These are phyloP conservation scores for Candida gorgasii DNA, from an alignment of 805 yeast species.

Conservation along the genomic window DNA sequence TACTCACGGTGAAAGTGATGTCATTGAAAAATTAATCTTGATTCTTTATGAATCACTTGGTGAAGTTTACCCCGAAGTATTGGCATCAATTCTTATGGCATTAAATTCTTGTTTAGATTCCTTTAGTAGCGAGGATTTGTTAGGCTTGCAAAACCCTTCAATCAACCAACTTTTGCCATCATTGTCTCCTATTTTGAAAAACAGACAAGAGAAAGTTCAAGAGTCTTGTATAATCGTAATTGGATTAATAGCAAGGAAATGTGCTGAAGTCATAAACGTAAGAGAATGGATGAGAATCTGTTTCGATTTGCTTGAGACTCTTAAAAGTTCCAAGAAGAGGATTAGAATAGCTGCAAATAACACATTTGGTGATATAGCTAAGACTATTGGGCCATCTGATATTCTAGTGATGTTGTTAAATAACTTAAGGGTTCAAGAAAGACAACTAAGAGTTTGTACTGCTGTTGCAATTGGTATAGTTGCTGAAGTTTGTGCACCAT, in stretches of 20 bases:
- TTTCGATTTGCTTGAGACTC: constrained; percentile 84
- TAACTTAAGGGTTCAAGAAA: constrained; percentile 87
- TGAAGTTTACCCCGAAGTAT: constrained; percentile 90
- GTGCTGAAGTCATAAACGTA: constrained; percentile 81
- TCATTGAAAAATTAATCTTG: constrained; percentile 67
- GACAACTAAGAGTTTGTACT: constrained; percentile 94
- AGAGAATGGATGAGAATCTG: constrained; percentile 98
- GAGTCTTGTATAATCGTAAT: constrained; percentile 76
- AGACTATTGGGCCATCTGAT: constrained; percentile 94
- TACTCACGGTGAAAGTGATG: constrained; percentile 55
- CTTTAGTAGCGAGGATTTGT: constrained; percentile 59
- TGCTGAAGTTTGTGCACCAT: constrained; percentile 90
- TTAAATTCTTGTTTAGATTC: constrained; percentile 60
- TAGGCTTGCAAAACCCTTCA: constrained; percentile 62
- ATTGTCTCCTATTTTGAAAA: constrained; percentile 85
- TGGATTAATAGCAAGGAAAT: constrained; percentile 77
- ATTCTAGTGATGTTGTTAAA: constrained; percentile 81
- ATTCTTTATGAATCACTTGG: constrained; percentile 89
- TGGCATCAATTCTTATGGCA: constrained; percentile 82
- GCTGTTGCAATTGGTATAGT: constrained; percentile 98
- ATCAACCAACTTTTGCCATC: constrained; percentile 81
- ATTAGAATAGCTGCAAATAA: constrained; percentile 84
- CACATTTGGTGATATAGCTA: constrained; percentile 88
- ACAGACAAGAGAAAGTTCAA: constrained; percentile 88
- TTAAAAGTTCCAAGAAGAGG: constrained; percentile 74